Percentiles rank a stretch among this genome's conserved stretches.
Evolutionary conservation across 192 early-diverging fungal species (phyloP).

Genomic region (Oehlia diaphana): DNA sequence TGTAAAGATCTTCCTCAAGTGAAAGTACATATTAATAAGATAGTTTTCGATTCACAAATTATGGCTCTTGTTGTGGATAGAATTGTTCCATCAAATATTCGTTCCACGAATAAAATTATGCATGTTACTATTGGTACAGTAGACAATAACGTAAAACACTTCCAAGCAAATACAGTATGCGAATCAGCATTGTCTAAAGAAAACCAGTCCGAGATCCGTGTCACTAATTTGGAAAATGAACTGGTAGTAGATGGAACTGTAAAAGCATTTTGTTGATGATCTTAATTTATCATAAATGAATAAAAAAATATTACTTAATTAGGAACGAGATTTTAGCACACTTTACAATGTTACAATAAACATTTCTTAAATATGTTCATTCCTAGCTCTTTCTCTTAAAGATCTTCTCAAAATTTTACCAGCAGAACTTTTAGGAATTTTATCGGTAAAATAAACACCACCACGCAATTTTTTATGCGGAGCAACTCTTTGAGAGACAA

Average conservation of each 20-base stretch:
- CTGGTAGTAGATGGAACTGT: background rate
- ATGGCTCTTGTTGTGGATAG: constrained; percentile 35
- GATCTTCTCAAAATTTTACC: constrained; percentile 84
- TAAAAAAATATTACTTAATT: too few species aligned
- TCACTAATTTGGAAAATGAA: background rate
- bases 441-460: constrained; percentile 69
- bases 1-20: constrained; percentile 29
- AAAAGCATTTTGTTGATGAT: background rate
- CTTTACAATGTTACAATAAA: too few species aligned
- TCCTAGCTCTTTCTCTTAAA: constrained; percentile 47
- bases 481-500: constrained; percentile 64
- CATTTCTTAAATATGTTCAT: background rate
- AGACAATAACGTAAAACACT: constrained; percentile 38
- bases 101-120: constrained; percentile 27
- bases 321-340: too few species aligned
- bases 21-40: constrained; percentile 41
- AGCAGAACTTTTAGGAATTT: constrained; percentile 73
- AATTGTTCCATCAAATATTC: constrained; percentile 22
- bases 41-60: constrained; percentile 50
- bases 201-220: background rate
- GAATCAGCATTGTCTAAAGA: background rate
- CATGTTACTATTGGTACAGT: constrained; percentile 50
- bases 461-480: constrained; percentile 80
- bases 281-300: too few species aligned
- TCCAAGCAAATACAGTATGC: constrained; percentile 31